These are phyloP conservation scores for Physcia stellaris DNA, from an alignment of 495 filamentous ascomycete genomes.

Conservation along the genomic window DNA sequence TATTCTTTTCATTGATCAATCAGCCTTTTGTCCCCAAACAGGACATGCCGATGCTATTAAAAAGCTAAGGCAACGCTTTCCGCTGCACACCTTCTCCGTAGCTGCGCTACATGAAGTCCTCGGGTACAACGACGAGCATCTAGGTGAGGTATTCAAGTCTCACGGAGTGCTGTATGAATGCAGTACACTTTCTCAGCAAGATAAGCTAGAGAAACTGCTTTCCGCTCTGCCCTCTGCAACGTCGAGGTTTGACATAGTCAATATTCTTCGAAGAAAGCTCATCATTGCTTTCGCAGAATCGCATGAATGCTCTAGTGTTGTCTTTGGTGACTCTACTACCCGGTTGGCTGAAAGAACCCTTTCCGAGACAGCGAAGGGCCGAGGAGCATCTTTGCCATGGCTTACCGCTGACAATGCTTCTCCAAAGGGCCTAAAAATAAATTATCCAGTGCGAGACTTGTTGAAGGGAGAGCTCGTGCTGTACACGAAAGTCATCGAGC, in stretches of 20 bases:
- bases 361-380: constrained; percentile 76
- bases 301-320: constrained; percentile 47
- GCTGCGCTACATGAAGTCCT: constrained; percentile 47
- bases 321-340: constrained; percentile 81
- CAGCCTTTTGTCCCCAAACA: constrained; percentile 21
- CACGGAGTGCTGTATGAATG: constrained; percentile 19
- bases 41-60: constrained; percentile 22
- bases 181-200: constrained; percentile 18
- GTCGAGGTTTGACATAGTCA: constrained; percentile 59
- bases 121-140: constrained; percentile 23
- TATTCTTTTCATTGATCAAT: constrained; percentile 52
- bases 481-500: constrained; percentile 38
- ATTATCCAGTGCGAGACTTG: constrained; percentile 69
- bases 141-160: constrained; percentile 3
- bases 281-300: constrained; percentile 48
- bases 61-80: constrained; percentile 35
- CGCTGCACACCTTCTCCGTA: constrained; percentile 39
- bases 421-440: constrained; percentile 42
- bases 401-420: constrained; percentile 60
- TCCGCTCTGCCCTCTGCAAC: constrained; percentile 51
- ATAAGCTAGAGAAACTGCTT: constrained; percentile 40
- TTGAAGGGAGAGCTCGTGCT: constrained; percentile 62
- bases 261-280: constrained; percentile 53
- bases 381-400: constrained; percentile 72
- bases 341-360: constrained; percentile 76